Conservation (phyloP, 2,329 filamentous ascomycete species). For the Neonectria punicea region DNA sequence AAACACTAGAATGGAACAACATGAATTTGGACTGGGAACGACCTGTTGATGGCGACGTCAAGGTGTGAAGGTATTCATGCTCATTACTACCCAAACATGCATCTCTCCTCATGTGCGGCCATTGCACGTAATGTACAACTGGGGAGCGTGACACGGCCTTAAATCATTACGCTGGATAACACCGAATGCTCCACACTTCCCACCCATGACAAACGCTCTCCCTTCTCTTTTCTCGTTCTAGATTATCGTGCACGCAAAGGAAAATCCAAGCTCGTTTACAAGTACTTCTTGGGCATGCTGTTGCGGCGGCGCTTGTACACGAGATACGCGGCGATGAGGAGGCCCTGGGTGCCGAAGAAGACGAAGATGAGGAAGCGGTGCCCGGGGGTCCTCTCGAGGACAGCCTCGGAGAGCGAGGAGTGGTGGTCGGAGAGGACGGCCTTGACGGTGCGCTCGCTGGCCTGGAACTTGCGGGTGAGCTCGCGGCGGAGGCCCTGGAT, state of each 20-base stretch:
- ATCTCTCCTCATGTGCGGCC: constrained; percentile 31
- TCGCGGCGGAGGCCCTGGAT: constrained; percentile 67
- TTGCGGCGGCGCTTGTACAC: constrained; percentile 83
- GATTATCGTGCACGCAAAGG: too few species aligned
- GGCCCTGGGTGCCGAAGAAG: constrained; percentile 78
- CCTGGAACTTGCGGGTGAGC: constrained; percentile 59
- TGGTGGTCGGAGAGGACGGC: constrained; percentile 63
- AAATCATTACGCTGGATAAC: constrained; percentile 29
- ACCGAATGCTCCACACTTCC: background rate
- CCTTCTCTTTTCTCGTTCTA: constrained; percentile 19
- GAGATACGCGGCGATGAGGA: constrained; percentile 75
- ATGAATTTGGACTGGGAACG: background rate
- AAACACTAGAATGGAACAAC: background rate
- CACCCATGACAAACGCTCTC: background rate
- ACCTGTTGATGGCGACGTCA: background rate
- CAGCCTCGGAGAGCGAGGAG: constrained; percentile 58
- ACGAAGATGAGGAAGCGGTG: constrained; percentile 71
- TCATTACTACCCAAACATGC: constrained; percentile 33
- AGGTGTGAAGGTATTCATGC: constrained; percentile 30
- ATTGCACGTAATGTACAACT: constrained; percentile 34
- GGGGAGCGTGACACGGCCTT: constrained; percentile 2
- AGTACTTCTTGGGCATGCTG: constrained; percentile 89
- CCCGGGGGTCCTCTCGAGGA: constrained; percentile 59
- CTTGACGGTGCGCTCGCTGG: constrained; percentile 64
- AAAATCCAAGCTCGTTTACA: constrained; percentile 58